phyloP scores from a whole-genome alignment of 768 basidiomycete species.

The Panellus pusillus region DNA sequence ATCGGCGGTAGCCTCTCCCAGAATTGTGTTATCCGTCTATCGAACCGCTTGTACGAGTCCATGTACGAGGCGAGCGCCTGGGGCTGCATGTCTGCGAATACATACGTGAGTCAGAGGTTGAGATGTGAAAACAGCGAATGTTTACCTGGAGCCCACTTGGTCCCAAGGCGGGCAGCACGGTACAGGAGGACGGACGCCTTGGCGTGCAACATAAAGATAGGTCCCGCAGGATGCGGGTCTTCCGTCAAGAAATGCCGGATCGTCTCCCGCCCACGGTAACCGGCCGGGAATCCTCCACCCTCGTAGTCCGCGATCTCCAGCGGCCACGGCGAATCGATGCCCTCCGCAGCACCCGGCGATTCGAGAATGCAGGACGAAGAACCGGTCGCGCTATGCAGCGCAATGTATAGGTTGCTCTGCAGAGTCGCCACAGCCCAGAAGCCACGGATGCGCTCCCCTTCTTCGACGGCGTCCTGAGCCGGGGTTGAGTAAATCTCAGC shows the following conservation, averaged over 20 bases:
- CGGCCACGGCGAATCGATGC: conserved; percentile 26
- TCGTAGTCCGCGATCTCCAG: conserved; percentile 8
- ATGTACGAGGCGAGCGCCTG: conserved; percentile 2
- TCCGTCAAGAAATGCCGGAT: conserved; percentile 4
- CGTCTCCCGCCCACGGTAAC: conserved; percentile 6
- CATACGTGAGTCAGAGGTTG: neutral
- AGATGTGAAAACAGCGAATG: neutral
- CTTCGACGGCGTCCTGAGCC: conserved; percentile 13
- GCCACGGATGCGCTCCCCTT: conserved; percentile 20
- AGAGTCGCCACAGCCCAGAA: conserved; percentile 20
- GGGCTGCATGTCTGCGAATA: neutral
- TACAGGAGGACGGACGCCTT: conserved; percentile 12
- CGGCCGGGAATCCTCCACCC: neutral
- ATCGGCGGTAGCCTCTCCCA: conserved; percentile 16
- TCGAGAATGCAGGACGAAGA: conserved; percentile 14
- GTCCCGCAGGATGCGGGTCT: neutral
- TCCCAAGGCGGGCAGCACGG: conserved; percentile 1
- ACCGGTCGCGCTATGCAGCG: neutral
- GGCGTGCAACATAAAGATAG: conserved; percentile 3
- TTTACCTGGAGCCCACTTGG: neutral
- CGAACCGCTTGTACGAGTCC: conserved; percentile 7
- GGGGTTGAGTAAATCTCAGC: neutral
- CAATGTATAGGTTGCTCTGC: conserved; percentile 11
- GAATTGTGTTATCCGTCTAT: conserved; percentile 11
- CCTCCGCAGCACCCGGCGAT: neutral